phyloP scores from a whole-genome alignment of 371 early-diverging fungal species.

The Mucor velutinosus region DNA sequence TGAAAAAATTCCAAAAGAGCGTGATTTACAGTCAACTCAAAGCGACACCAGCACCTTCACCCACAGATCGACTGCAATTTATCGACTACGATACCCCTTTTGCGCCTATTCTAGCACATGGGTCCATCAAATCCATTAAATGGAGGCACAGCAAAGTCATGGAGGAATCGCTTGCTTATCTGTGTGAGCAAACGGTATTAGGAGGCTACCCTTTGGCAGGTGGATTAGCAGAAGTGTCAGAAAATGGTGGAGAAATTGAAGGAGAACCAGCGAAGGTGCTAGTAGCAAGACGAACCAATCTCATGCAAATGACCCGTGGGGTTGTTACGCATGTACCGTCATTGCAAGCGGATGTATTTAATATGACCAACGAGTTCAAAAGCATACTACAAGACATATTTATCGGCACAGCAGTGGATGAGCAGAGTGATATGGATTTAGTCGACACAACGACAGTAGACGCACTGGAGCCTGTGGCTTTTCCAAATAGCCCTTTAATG shows the following conservation, averaged over 20 bases:
- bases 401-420: conserved; percentile 7
- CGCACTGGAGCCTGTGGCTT: conserved; percentile 1
- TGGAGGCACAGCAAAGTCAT: conserved; percentile 17
- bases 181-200: conserved; percentile 53
- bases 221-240: conserved; percentile 39
- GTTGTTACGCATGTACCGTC: conserved; percentile 41
- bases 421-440: background rate
- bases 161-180: conserved; percentile 27
- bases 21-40: background rate
- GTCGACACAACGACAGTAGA: background rate
- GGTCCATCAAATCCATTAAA: conserved; percentile 8
- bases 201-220: conserved; percentile 61
- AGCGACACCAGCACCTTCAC: conserved; percentile 6
- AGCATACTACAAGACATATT: conserved; percentile 33
- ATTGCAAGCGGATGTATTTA: conserved; percentile 31
- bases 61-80: background rate
- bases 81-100: conserved; percentile 29
- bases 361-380: conserved; percentile 36
- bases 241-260: conserved; percentile 43
- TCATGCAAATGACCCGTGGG: conserved; percentile 43
- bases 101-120: conserved; percentile 12
- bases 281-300: conserved; percentile 45
- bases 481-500: conserved; percentile 1
- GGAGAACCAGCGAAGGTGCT: conserved; percentile 49
- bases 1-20: conserved; percentile 11